Evolutionary conservation across 2,329 filamentous ascomycete species (phyloP), one percentile per base, ranked within the genome.

Genomic region (Thelonectria olida): DNA sequence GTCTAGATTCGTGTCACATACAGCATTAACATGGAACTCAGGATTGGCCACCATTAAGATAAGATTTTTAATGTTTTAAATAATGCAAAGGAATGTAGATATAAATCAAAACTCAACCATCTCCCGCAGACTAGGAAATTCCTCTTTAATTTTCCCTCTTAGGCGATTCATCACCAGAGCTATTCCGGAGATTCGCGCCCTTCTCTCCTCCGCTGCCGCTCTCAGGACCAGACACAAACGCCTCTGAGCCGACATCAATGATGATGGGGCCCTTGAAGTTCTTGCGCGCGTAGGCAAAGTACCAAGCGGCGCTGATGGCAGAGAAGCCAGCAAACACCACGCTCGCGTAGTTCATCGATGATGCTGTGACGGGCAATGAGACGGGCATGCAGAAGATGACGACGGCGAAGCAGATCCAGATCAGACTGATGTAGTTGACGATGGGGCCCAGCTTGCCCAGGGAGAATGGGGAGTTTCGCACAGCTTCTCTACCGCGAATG

Each of bases 341-440:
- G 25, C 83, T 86, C 6, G 88, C 88, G 69, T 90, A 90, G 74
- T 90, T 90, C 87, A 90, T 90, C 8, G 77, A 80, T 8, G 75
- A 75, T 4, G 87, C 73, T 13, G 80, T 80, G 7, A 90, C 86
- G 0, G 86, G 84, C 19, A 90, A 74, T 7, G 84, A 82, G 6
- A 85, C 83, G 4, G 88, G 91, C 89, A 93, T 91, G 74, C 90
- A 92, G 80, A 93, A 93, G 48, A 93, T 78, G 55, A 91, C 84
- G 13, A 92, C 83, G 1, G 90, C 85, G n/a, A 93, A 80, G 31
- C 80, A 76, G 61, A 93, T 92, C 90, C 90, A 93, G 38, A 79
- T 75, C 22, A 92, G 75, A 49, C 88, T 90, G 48, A 88, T 76
- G 38, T 85, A 75, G 73, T 94, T 93, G 74, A 92, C 90, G 5